Conservation (phyloP, 768 basidiomycete species). For the Aureoboletus auriporus region DNA sequence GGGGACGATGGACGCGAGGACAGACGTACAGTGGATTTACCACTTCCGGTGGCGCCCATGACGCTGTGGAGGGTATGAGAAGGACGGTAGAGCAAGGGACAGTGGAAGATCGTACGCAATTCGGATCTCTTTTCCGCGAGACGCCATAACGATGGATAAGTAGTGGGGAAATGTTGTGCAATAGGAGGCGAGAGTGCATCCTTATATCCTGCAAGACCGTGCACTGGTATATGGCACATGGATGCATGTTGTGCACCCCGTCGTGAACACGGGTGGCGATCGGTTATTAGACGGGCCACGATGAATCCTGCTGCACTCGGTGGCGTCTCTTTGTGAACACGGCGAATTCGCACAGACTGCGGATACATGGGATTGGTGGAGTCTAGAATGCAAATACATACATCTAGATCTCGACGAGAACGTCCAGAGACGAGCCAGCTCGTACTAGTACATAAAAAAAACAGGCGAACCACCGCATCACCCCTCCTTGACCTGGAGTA, state of each 20-base stretch:
- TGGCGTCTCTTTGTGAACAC: slow-evolving; percentile 3
- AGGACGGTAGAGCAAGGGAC: neutral
- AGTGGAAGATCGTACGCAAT: slow-evolving; percentile 25
- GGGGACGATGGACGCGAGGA: too few species aligned
- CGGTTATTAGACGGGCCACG: too few species aligned
- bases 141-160: slow-evolving; percentile 19
- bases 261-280: too few species aligned
- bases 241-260: too few species aligned
- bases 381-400: neutral
- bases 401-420: slow-evolving; percentile 13
- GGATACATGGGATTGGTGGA: slow-evolving; percentile 3
- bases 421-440: slow-evolving; percentile 19
- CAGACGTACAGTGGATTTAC: slow-evolving; percentile 32
- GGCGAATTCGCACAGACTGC: slow-evolving; percentile 16
- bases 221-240: too few species aligned
- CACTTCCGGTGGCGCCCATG: slow-evolving; percentile 35
- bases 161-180: neutral
- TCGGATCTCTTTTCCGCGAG: slow-evolving; percentile 26
- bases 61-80: slow-evolving; percentile 18
- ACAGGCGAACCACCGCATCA: slow-evolving; percentile 5
- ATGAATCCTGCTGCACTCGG: too few species aligned
- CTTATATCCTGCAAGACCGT: slow-evolving; percentile 14
- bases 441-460: slow-evolving; percentile 18
- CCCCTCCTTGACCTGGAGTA: slow-evolving; percentile 28
- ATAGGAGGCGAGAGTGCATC: neutral